Conservation (phyloP, 192 early-diverging fungal species). For the Podila clonocystis region DNA sequence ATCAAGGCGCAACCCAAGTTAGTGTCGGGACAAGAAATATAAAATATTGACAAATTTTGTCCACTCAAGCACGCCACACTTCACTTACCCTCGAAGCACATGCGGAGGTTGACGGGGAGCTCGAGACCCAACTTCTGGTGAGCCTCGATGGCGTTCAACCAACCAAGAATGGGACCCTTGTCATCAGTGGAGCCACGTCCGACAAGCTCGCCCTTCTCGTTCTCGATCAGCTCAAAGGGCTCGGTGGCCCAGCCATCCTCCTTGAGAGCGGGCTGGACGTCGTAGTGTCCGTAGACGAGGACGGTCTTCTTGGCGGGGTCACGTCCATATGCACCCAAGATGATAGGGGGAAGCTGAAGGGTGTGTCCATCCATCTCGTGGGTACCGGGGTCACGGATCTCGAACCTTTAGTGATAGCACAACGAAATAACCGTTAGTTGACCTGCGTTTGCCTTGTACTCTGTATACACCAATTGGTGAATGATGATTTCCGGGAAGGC, state of each 20-base stretch:
- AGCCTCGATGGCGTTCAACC: conserved; percentile 96
- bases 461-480: conserved; percentile 5
- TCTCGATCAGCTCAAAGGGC: conserved; percentile 90
- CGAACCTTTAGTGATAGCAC: conserved; percentile 42
- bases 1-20: background rate
- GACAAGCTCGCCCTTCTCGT: conserved; percentile 81
- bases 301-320: conserved; percentile 95
- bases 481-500: background rate
- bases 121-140: conserved; percentile 92
- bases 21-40: background rate
- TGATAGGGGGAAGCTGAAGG: conserved; percentile 90
- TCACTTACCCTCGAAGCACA: conserved; percentile 98
- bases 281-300: conserved; percentile 98
- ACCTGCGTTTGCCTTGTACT: background rate
- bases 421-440: background rate
- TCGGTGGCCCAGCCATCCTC: conserved; percentile 93
- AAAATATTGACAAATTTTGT: conserved; percentile 1
- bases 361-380: conserved; percentile 83
- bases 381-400: conserved; percentile 78
- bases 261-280: conserved; percentile 93
- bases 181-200: conserved; percentile 97
- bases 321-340: conserved; percentile 91
- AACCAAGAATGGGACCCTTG: conserved; percentile 97
- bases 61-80: conserved; percentile 37
- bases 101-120: conserved; percentile 94